Evolutionary conservation across 140 eudicot species (phyloP), one percentile per base, ranked within the genome.

Genomic region (Erigeron philadelphicus): DNA sequence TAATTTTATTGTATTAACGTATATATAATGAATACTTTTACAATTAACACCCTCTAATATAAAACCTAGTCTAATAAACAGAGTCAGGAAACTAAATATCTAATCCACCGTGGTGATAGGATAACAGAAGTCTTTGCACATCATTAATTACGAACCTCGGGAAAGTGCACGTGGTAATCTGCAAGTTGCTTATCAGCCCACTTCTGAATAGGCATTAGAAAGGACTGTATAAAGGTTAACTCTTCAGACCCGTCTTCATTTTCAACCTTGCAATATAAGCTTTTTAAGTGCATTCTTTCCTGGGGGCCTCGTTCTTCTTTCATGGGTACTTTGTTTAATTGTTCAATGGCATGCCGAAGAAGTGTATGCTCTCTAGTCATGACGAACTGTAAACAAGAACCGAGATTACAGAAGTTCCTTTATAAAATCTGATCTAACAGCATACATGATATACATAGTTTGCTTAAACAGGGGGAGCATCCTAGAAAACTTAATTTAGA

Each of bases 241-340:
- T 83, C 90, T 74, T 73, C 79, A 56, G 75, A 77, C 18, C 89
- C 89, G 47, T 79, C 84, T 64, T 87, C 97, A 54, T 41, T 78
- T 75, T 87, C 94, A 73, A 86, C 84, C 75, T 84, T 89, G 80
- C 90, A 83, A 60, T 66, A 84, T 86, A 94, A 83, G 76, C 90
- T 85, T 79, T 87, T 94, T 75, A 94, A 76, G 80, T 94, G 99
- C 80, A 87, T 58, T 77, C 95, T 94, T 79, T 94, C 99, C 61
- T 89, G 95, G 59, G 94, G 91, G 44, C 97, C 97, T 40, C 95
- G 85, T 59, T 94, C 91, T 84, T 94, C 99, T 84, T 94, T 89
- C 68, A 94, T 45, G 13, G 99, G 97, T 77, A 94, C 86, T 78
- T 78, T 94, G 74, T 80, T 87, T 67, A 94, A 77, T 68, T 89